phyloP scores from a whole-genome alignment of 805 yeast species.

The Zygosaccharomyces gambellarensis region DNA sequence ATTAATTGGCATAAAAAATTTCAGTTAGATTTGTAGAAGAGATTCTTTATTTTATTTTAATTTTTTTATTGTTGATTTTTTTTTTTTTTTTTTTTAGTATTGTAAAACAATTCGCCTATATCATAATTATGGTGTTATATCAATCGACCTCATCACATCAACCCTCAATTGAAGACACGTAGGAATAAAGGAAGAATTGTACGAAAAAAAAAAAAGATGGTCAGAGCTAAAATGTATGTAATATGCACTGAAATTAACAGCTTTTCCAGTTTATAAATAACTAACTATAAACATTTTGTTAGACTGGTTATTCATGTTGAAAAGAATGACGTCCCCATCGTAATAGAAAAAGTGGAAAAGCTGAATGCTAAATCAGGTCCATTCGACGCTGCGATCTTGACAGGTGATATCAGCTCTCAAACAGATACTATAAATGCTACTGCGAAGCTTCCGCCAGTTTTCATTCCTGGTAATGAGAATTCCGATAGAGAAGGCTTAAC shows the following conservation, averaged over 20 bases:
- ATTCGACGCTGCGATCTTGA: slow-evolving; percentile 48
- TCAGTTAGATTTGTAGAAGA: neutral
- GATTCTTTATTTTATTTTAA: neutral
- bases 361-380: slow-evolving; percentile 61
- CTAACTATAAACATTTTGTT: slow-evolving; percentile 2
- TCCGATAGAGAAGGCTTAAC: slow-evolving; percentile 23
- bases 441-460: slow-evolving; percentile 16
- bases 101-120: neutral
- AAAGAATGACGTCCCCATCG: slow-evolving; percentile 20
- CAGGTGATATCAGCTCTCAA: slow-evolving; percentile 41
- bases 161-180: no score
- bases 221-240: slow-evolving; percentile 14
- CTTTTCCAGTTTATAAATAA: neutral
- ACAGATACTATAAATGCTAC: slow-evolving; percentile 13
- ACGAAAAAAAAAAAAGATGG: slow-evolving; percentile 1
- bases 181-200: no score
- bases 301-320: slow-evolving; percentile 21
- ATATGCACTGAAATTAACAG: neutral
- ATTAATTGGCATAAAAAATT: neutral
- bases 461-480: slow-evolving; percentile 4
- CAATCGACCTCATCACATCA: neutral
- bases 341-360: slow-evolving; percentile 44
- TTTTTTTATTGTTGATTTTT: neutral
- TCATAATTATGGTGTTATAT: no score
- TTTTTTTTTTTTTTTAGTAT: neutral